Base-by-base conservation (phyloP, 352 stramenopile genomes). In the Phytophthora brassicae region DNA sequence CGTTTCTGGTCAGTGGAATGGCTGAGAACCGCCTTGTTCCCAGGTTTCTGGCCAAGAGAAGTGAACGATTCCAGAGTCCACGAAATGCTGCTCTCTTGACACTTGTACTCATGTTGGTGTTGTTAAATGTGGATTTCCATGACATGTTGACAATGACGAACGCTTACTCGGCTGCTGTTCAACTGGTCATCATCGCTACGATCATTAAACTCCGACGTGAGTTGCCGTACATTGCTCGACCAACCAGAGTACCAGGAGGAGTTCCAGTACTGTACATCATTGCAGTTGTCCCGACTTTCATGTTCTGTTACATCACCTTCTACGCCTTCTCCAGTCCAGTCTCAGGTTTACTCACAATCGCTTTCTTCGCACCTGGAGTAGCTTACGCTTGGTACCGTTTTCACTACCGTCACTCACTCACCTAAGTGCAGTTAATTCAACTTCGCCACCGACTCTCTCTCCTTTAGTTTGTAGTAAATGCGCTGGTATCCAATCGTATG, bases 101-200 rank as follows among this genome's bases (percentile, higher is more conserved):
- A 7, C 54, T 84, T 1, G 22, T 74, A 14, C 41, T 72, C 24
- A 79, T 71, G 53, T 49, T 89, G 6, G 63, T 68, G 33, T 56
- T 91, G 9, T 26, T 88, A 26, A 68, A 54, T 28, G 23, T 88
- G 36, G 79, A 86, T 45, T 94, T 93, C 48, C 60, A 93, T 23
- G 72, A 77, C 39, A 73, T 96, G 42, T 51, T 97, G 5, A 74
- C 86, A 14, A 81, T 98, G 66, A 79, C 96, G 16, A 98, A 98
- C 69, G 87, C 95, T 7, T 94, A 96, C 56, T 96, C 95, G 39
- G 79, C 84, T 13, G 72, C 86, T 17, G 69, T 86, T 13, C 71
- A 98, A 39, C 38, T 98, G 4, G 63, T 98, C 28, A 93, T 98
- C 55, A 97, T 98, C 60, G 74, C 69, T 12, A 84, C 95, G 0